Percentiles rank a stretch among this genome's conserved stretches.
phyloP scores from a whole-genome alignment of 768 basidiomycete species.

The Suillus paluster region DNA sequence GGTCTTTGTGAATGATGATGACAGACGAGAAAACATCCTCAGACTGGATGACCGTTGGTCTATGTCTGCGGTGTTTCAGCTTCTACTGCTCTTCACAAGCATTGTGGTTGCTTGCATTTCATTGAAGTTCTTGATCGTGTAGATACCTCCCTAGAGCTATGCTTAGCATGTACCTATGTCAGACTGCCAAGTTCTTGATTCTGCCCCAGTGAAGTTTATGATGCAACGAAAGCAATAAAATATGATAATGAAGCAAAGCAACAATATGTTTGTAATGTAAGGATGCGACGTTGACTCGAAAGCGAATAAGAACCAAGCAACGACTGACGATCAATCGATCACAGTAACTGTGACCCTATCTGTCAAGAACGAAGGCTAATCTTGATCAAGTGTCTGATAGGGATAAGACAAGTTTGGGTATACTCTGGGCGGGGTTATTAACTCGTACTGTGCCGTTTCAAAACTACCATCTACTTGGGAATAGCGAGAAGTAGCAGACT shows the following conservation, averaged over 20 bases:
- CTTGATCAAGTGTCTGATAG: constrained; percentile 56
- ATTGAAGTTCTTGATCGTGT: background rate
- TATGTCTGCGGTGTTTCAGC: background rate
- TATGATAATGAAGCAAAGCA: constrained; percentile 4
- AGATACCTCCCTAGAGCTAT: background rate
- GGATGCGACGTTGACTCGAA: background rate
- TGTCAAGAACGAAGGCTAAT: constrained; percentile 19
- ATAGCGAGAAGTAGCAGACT: constrained; percentile 27
- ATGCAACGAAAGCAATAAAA: constrained; percentile 3
- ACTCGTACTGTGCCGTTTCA: constrained; percentile 70
- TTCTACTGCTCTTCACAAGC: background rate
- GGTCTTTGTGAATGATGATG: constrained; percentile 22
- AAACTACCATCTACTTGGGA: constrained; percentile 49
- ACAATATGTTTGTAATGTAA: background rate
- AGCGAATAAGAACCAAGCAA: background rate
- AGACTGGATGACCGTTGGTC: constrained; percentile 15
- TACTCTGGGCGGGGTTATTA: constrained; percentile 55
- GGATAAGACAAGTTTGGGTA: constrained; percentile 55
- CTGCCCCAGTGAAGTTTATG: background rate
- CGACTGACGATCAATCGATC: too few relatives aligned
- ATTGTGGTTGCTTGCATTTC: background rate
- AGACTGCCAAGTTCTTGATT: background rate
- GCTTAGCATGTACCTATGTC: background rate
- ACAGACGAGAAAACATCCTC: constrained; percentile 27
- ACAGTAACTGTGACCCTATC: background rate